phyloP scores from a whole-genome alignment of 225 moss, liverwort and hornwort genomes.

The Polytrichum formosum region DNA sequence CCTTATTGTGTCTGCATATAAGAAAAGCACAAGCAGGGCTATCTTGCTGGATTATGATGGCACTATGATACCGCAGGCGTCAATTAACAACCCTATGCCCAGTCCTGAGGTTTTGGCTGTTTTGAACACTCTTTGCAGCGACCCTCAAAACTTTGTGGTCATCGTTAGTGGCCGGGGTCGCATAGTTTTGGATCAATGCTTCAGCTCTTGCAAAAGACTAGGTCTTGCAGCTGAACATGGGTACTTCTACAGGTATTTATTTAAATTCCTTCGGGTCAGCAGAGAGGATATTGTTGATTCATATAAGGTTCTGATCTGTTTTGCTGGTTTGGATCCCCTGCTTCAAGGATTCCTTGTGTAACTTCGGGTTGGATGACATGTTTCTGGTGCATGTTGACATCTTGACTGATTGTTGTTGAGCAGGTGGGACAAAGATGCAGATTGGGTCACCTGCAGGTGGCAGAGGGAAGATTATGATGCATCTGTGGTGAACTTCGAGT shows the following conservation, averaged over 20 bases:
- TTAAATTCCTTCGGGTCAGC: not conserved
- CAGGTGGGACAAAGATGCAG: constrained; percentile 49
- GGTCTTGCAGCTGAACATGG: constrained; percentile 95
- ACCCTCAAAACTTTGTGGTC: constrained; percentile 79
- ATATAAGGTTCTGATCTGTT: not conserved
- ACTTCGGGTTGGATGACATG: too few relatives aligned
- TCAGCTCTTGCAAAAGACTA: constrained; percentile 59
- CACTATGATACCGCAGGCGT: constrained; percentile 87
- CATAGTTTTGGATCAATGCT: constrained; percentile 57
- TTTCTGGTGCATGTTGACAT: not conserved
- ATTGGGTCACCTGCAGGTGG: constrained; percentile 61
- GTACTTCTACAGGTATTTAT: constrained; percentile 72
- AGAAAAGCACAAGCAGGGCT: constrained; percentile 54
- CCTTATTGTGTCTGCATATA: constrained; percentile 71
- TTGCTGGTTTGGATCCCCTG: not conserved
- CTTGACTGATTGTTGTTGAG: constrained; percentile 9
- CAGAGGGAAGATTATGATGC: constrained; percentile 67
- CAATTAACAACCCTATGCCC: constrained; percentile 69
- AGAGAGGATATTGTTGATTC: not conserved
- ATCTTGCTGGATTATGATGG: constrained; percentile 90
- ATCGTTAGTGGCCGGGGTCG: constrained; percentile 89
- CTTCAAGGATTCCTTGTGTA: not conserved
- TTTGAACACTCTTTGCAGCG: constrained; percentile 78
- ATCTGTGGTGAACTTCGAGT: constrained; percentile 59
- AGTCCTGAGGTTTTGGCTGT: constrained; percentile 63